These are phyloP conservation scores for Hamigera avellanea DNA, from an alignment of 495 filamentous ascomycete genomes.

Conservation along the genomic window DNA sequence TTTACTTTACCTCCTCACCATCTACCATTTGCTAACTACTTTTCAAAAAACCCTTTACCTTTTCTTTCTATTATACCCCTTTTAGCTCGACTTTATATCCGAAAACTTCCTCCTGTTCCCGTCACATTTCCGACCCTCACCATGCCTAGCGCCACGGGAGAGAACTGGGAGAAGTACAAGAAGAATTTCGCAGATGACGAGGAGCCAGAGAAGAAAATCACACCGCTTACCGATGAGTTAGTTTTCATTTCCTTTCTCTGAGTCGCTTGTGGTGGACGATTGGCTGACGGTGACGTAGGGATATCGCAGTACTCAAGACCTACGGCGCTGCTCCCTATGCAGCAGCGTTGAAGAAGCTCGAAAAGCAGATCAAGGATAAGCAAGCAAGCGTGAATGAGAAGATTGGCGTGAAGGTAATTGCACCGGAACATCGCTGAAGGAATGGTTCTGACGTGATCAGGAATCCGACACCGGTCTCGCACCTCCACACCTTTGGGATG, in stretches of 20 bases:
- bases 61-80: background rate
- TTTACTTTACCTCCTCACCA: constrained; percentile 8
- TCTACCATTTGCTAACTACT: too few species aligned
- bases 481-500: constrained; percentile 97
- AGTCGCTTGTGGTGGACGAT: constrained; percentile 6
- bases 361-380: constrained; percentile 96
- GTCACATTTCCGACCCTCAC: constrained; percentile 19
- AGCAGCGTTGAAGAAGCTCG: constrained; percentile 82
- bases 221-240: constrained; percentile 89
- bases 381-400: constrained; percentile 97
- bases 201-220: constrained; percentile 98
- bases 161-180: constrained; percentile 95
- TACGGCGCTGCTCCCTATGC: constrained; percentile 97
- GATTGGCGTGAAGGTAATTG: constrained; percentile 63
- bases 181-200: constrained; percentile 96
- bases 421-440: constrained; percentile 1
- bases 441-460: constrained; percentile 31
- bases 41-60: constrained; percentile 1
- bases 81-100: too few species aligned
- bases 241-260: constrained; percentile 17
- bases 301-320: constrained; percentile 98
- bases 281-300: constrained; percentile 43
- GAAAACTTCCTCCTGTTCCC: too few species aligned
- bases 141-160: constrained; percentile 87
- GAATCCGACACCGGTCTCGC: constrained; percentile 98